A percentile compares a stretch with the other conserved stretches of the same genome.
Evolutionary conservation across 73 alveolate genomes (phyloP).

Genomic region (Tetrahymena borealis): DNA sequence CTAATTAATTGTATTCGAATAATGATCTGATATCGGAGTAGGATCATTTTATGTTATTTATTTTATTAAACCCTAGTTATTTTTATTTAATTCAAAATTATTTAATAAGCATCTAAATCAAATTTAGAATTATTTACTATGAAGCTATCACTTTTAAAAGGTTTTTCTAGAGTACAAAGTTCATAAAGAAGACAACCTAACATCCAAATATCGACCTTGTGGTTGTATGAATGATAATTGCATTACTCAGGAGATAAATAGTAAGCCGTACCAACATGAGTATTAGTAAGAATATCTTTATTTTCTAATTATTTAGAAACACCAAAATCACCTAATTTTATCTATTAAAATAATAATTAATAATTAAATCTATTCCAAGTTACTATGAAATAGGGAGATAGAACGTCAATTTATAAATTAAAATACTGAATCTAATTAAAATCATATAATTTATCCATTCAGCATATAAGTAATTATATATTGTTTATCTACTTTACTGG

Average conservation of each 20-base stretch:
- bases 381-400: too few relatives aligned
- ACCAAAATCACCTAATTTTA: slow-evolving; percentile 44
- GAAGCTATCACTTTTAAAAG: slow-evolving; percentile 24
- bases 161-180: slow-evolving; percentile 27
- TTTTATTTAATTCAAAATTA: background rate
- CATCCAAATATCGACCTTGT: slow-evolving; percentile 56
- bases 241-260: slow-evolving; percentile 58
- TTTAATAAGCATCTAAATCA: background rate
- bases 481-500: too few relatives aligned
- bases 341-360: background rate
- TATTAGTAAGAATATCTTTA: background rate
- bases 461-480: too few relatives aligned
- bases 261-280: slow-evolving; percentile 55
- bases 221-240: slow-evolving; percentile 25
- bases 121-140: slow-evolving; percentile 4
- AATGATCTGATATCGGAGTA: background rate
- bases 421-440: too few relatives aligned
- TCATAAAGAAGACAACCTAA: slow-evolving; percentile 49
- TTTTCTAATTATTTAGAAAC: slow-evolving; percentile 23
- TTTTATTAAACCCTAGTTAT: background rate
- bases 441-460: too few relatives aligned
- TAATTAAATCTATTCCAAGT: too few relatives aligned
- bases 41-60: background rate
- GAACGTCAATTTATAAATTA: too few relatives aligned
- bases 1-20: background rate